Base-by-base conservation (phyloP, 345 rosid species). In the Ceriops zippeliana region DNA sequence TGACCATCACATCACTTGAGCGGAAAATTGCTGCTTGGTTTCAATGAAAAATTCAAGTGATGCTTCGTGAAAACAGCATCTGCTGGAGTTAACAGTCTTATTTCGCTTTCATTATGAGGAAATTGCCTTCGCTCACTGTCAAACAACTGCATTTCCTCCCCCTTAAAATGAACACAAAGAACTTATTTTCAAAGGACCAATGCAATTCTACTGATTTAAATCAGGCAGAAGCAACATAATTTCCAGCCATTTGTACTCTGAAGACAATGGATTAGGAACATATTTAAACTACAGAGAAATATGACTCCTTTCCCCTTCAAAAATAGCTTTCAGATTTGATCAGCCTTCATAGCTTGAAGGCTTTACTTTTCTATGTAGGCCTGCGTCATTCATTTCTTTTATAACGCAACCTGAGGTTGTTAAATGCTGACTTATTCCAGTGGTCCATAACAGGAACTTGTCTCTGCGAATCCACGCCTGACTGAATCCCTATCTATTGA, bases 181-280 rank as follows among this genome's bases (percentile, higher is more conserved):
- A 26, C 26, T 19, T 60, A 69, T 62, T 53, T 62, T 46, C 16
- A 13, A 42, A 42, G 60, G 32, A 58, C 69, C 68, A 51, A 72
- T 31, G 21, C 22, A 58, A 65, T 69, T 54, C 47, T 54, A 59
- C 65, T 19, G 52, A 31, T 65, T 68, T 61, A 62, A 54, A 42
- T 73, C 26, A 67, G 42, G 51, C 68, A 51, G 49, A 73, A 69
- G 78, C 58, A 77, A 79, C 62, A 69, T 71, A 6, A 73, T 42
- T 42, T 42, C 49, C 13, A 13, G 17, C 49, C 19, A 13, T 3
- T 42, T 5, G 16, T 42, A 13, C 2, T 42, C 17, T 42, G 49
- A 42, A 13, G 49, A 42, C 15, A 11, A 42, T 69, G 17, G 19
- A 38, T 57, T 32, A 28, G 35, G 19, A 24, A 7, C 34, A 51